Evolutionary conservation across 129 eudicot species (phyloP).

Genomic region (Gnaphalium uliginosum): DNA sequence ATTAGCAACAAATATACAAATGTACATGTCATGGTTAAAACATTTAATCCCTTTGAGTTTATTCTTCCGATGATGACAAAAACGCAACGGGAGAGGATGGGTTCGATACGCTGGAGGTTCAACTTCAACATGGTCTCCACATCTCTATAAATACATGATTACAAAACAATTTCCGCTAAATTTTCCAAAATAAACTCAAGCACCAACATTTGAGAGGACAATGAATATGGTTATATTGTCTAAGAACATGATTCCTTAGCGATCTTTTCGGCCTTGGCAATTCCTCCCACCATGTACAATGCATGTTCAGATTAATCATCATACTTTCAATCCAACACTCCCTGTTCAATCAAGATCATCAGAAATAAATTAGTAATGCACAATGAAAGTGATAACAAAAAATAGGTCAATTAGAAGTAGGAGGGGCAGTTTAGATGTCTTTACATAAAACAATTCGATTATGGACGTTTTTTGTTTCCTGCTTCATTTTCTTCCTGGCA

Average conservation of each 20-base stretch:
- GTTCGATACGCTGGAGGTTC: neutral
- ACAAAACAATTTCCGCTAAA: neutral
- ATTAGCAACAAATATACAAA: conserved; percentile 23
- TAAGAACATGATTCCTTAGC: conserved; percentile 46
- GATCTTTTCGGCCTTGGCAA: conserved; percentile 29
- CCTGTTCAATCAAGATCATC: neutral
- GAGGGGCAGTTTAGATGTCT: neutral
- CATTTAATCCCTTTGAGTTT: conserved; percentile 17
- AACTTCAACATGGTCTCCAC: conserved; percentile 1
- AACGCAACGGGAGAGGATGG: neutral
- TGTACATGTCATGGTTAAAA: neutral
- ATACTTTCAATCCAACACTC: conserved; percentile 39
- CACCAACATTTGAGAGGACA: neutral
- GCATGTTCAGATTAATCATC: conserved; percentile 22
- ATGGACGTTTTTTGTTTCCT: neutral
- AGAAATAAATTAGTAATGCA: neutral
- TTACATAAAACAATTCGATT: neutral
- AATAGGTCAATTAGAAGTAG: neutral
- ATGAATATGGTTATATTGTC: neutral
- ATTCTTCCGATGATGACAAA: neutral
- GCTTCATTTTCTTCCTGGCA: too few relatives aligned
- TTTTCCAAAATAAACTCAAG: conserved; percentile 2
- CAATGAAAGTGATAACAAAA: neutral
- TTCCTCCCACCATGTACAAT: conserved; percentile 30
- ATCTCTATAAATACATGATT: conserved; percentile 7